Evolutionary conservation across 2,329 filamentous ascomycete species (phyloP).

Genomic region (Sporothrix brasiliensis): DNA sequence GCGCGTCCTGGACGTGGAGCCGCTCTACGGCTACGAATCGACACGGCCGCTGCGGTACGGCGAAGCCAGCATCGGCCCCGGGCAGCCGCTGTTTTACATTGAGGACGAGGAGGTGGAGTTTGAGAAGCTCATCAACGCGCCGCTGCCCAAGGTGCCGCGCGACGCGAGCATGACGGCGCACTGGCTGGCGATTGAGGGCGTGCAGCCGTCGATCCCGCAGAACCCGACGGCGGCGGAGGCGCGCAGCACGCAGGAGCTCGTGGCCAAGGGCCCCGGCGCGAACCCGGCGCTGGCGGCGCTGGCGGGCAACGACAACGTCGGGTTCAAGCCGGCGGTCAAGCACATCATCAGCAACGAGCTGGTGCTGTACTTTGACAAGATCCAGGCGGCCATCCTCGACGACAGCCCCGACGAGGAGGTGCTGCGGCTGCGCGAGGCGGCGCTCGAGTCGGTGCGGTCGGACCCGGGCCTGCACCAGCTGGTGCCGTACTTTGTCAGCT

Average conservation of each 20-base stretch:
- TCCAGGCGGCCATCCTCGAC: constrained; percentile 84
- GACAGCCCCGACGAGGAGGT: constrained; percentile 80
- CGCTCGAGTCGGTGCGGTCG: constrained; percentile 79
- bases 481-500: constrained; percentile 94
- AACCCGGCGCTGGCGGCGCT: constrained; percentile 83
- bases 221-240: constrained; percentile 89
- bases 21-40: constrained; percentile 93
- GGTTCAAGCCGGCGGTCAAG: constrained; percentile 88
- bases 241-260: constrained; percentile 72
- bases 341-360: constrained; percentile 95
- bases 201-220: constrained; percentile 93
- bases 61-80: constrained; percentile 88
- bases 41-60: constrained; percentile 87
- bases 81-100: constrained; percentile 93
- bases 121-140: constrained; percentile 96
- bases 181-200: constrained; percentile 96
- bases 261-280: constrained; percentile 86
- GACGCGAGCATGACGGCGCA: constrained; percentile 94
- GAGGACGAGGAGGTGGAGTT: constrained; percentile 99
- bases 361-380: constrained; percentile 95
- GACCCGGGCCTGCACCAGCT: constrained; percentile 95
- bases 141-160: constrained; percentile 88
- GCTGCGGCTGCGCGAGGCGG: constrained; percentile 73
- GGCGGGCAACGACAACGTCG: constrained; percentile 68
- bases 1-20: constrained; percentile 86